These are phyloP conservation scores for Cordyceps fumosorosea DNA, from an alignment of 2,329 filamentous ascomycete species.

Conservation along the genomic window DNA sequence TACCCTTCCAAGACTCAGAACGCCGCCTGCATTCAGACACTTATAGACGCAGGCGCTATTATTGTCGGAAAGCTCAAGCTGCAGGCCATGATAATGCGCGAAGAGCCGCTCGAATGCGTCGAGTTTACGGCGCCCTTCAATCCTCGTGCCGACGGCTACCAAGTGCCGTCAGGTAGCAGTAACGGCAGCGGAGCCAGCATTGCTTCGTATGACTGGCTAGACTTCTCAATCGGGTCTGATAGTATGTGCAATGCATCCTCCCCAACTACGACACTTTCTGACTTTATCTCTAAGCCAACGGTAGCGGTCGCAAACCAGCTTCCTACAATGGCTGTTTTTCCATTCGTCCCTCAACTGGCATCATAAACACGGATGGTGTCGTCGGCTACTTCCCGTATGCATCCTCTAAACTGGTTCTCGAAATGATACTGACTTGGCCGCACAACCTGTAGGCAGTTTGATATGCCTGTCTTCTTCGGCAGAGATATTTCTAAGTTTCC, in stretches of 20 bases:
- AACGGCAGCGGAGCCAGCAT: constrained; percentile 13
- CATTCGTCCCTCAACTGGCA: not conserved
- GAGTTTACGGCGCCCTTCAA: constrained; percentile 16
- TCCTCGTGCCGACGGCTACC: constrained; percentile 16
- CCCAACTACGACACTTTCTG: constrained; percentile 12
- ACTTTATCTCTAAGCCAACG: constrained; percentile 13
- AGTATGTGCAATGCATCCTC: not conserved
- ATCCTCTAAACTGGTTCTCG: not conserved
- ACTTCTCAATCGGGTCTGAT: constrained; percentile 9
- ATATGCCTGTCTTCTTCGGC: not conserved
- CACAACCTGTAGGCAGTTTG: not conserved
- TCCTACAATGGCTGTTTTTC: not conserved
- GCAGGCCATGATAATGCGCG: constrained; percentile 15
- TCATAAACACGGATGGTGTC: not conserved
- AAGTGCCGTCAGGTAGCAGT: constrained; percentile 15
- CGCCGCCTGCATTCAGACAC: constrained; percentile 4
- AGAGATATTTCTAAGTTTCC: not conserved
- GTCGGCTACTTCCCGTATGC: not conserved
- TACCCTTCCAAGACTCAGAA: constrained; percentile 6
- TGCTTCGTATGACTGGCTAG: constrained; percentile 14
- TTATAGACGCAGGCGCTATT: constrained; percentile 14
- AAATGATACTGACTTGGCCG: not conserved
- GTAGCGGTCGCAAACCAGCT: constrained; percentile 9
- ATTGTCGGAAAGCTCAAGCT: constrained; percentile 16
- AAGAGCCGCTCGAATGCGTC: constrained; percentile 15